These are phyloP conservation scores for Diaporthe eres DNA, from an alignment of 2,329 filamentous ascomycete species.

Conservation along the genomic window DNA sequence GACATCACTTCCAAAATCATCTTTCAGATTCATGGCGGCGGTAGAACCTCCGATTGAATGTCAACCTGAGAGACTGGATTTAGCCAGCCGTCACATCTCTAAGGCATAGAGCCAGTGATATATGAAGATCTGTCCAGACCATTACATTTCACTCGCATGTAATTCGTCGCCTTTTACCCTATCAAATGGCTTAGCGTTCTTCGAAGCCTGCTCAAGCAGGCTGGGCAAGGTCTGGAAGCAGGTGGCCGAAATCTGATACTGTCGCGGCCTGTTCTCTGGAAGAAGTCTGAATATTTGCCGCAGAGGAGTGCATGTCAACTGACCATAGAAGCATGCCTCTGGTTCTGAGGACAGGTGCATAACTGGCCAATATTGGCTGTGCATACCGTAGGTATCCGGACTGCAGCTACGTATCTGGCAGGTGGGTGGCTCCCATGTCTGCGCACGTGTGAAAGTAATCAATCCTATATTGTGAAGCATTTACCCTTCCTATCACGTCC, in stretches of 20 bases:
- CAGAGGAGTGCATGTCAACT: background rate
- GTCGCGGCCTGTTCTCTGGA: background rate
- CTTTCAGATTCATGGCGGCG: background rate
- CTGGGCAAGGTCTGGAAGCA: background rate
- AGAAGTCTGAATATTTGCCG: background rate
- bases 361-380: background rate
- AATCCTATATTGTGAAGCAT: slow-evolving; percentile 12
- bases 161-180: background rate
- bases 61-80: background rate
- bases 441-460: slow-evolving; percentile 11
- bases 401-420: background rate
- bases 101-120: background rate
- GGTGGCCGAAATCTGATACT: background rate
- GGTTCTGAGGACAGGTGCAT: background rate
- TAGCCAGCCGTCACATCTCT: slow-evolving; percentile 8
- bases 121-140: background rate
- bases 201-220: background rate
- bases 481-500: slow-evolving; percentile 17
- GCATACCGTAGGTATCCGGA: background rate
- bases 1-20: background rate
- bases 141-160: background rate
- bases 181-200: background rate
- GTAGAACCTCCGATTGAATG: slow-evolving; percentile 16
- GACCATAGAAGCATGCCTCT: background rate
- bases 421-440: background rate